Evolutionary conservation across 345 rosid genomes (phyloP), one percentile per base, ranked within the genome.

Genomic region (Excoecaria agallocha): DNA sequence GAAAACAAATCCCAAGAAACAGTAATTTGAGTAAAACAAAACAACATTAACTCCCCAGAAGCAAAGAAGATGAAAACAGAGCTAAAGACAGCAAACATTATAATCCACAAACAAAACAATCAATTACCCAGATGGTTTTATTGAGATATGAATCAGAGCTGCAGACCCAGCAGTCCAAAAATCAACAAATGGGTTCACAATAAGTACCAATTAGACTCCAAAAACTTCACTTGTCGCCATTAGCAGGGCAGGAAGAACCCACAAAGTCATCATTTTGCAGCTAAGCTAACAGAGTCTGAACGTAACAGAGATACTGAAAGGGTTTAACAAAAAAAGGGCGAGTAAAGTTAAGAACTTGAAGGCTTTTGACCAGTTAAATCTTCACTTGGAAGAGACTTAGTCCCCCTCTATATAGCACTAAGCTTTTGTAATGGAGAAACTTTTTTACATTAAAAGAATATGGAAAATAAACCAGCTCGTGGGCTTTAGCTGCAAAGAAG

Each of bases 401-500:
- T 39, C 11, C 15, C 15, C 11, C 58, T 25, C 9, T 48, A 74
- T 72, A 82, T 75, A 81, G 69, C 83, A 69, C 70, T 5, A 48
- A 20, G 54, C 84, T 83, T 87, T 76, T 58, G 78, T 55, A 78
- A 25, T 65, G 75, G 80, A 74, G 70, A 64, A 67, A 20, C 61
- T 58, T 71, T 69, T 81, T 75, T 66, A 83, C 87, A 81, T 86
- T 61, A 85, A 88, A 90, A 86, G 87, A 84, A 59, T 88, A 10
- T 30, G 35, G 35, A 10, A 20, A n/a, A n/a, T 0, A 62, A 72
- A 79, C 68, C 68, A 85, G 84, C 73, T 75, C 80, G 86, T 84
- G 89, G 83, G 83, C 81, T 79, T 79, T 69, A 81, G 72, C 68
- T 64, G 59, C 61, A 25, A 63, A n/a, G 17, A 68, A 62, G 24